These are phyloP conservation scores for Parietichytrium sp. DNA, from an alignment of 108 stramenopile species.

Conservation along the genomic window DNA sequence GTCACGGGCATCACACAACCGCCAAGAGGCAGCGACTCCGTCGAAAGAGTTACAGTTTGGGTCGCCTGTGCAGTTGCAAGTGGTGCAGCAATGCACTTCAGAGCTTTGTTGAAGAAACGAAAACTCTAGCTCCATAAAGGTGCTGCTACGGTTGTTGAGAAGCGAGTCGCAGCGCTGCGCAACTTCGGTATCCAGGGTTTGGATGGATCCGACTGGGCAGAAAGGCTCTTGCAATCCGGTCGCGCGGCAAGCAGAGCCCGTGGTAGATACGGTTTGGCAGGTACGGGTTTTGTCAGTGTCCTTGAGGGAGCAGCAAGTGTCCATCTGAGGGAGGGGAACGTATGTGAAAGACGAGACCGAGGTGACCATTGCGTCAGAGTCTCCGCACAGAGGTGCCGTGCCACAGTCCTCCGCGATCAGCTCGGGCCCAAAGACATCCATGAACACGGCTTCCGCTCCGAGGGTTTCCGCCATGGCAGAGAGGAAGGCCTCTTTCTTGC, in stretches of 20 bases:
- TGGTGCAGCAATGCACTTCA: not conserved
- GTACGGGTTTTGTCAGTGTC: not conserved
- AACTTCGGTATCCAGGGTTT: not conserved
- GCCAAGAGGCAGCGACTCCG: not conserved
- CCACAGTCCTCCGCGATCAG: slow-evolving; percentile 11
- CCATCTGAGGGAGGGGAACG: no score
- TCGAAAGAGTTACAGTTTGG: slow-evolving; percentile 28
- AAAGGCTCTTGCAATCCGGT: not conserved
- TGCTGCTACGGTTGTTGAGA: not conserved
- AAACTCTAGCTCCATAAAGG: no score
- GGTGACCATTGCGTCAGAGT: not conserved
- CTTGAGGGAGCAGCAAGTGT: not conserved
- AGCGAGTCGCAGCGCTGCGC: not conserved
- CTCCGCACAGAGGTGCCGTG: slow-evolving; percentile 10
- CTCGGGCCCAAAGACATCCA: no score
- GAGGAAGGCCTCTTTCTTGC: no score
- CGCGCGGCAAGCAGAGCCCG: not conserved
- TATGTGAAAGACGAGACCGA: no score
- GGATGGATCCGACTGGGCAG: no score
- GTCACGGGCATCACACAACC: slow-evolving; percentile 20
- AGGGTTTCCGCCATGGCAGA: not conserved
- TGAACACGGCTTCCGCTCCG: not conserved
- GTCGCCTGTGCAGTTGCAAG: slow-evolving; percentile 27
- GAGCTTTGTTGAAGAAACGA: not conserved
- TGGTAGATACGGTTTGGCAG: not conserved